phyloP scores from a whole-genome alignment of 768 basidiomycete genomes.

The Lactifluus rugatus region DNA sequence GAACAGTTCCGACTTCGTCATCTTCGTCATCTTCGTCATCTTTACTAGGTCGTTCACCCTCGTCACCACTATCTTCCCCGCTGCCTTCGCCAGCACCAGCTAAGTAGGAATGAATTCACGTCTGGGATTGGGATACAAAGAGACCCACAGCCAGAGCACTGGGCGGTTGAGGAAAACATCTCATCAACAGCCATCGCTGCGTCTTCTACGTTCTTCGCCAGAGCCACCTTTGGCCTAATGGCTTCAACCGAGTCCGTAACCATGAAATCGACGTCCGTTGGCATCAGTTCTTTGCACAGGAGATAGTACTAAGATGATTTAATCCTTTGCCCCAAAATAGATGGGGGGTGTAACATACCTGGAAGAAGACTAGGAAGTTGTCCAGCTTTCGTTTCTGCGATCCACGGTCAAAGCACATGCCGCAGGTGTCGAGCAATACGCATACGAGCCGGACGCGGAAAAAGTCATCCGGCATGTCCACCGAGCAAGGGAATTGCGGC shows the following conservation, averaged over 20 bases:
- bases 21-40: constrained; percentile 67
- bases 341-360: constrained; percentile 40
- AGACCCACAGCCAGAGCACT: constrained; percentile 45
- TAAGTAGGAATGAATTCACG: constrained; percentile 13
- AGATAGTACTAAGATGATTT: constrained; percentile 55
- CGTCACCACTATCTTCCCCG: constrained; percentile 45
- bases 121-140: not conserved
- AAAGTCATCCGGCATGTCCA: constrained; percentile 94
- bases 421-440: constrained; percentile 87
- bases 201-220: constrained; percentile 70
- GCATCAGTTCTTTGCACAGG: constrained; percentile 78
- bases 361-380: constrained; percentile 86
- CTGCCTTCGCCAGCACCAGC: constrained; percentile 40
- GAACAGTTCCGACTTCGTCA: constrained; percentile 35
- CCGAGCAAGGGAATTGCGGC: constrained; percentile 58
- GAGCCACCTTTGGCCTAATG: constrained; percentile 69
- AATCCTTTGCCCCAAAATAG: not conserved
- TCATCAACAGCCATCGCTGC: constrained; percentile 86
- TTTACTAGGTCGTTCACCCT: constrained; percentile 32
- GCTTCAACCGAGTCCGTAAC: constrained; percentile 88
- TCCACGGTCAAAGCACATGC: constrained; percentile 95
- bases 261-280: constrained; percentile 99
- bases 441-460: constrained; percentile 91
- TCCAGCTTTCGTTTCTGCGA: constrained; percentile 89
- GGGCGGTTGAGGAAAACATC: constrained; percentile 63